A percentile compares a stretch with the other conserved stretches of the same genome.
Conservation (phyloP, 225 moss, liverwort and hornwort genomes). For the Marchantia polymorpha region DNA sequence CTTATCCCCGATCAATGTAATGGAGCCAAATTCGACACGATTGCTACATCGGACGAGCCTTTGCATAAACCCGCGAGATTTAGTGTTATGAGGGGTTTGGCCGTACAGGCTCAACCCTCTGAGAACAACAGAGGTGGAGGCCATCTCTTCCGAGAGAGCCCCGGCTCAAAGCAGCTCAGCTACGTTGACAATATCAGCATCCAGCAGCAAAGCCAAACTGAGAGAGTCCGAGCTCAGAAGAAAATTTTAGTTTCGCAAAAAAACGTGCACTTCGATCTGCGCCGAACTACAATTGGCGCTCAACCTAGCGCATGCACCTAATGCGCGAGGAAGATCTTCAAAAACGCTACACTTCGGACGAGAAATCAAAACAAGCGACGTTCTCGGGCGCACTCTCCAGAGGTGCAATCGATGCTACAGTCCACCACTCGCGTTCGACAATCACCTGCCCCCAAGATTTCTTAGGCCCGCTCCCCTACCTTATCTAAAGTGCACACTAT, state of each 20-base stretch:
- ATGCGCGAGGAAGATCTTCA: not conserved
- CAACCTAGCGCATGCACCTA: not conserved
- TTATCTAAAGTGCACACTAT: not conserved
- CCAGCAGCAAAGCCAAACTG: not conserved
- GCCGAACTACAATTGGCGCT: not conserved
- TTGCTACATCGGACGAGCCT: no score
- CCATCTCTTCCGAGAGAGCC: slow-evolving; percentile 13
- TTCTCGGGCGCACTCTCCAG: not conserved
- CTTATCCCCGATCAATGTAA: not conserved
- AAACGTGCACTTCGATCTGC: no score
- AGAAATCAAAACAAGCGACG: not conserved
- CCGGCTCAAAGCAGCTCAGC: not conserved
- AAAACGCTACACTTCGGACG: not conserved
- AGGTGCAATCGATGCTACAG: not conserved
- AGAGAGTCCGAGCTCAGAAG: not conserved
- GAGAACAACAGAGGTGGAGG: slow-evolving; percentile 23
- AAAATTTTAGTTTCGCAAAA: not conserved
- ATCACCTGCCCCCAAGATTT: not conserved
- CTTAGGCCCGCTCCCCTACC: not conserved
- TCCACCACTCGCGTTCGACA: not conserved
- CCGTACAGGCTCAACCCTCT: slow-evolving; percentile 11
- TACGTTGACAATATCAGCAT: not conserved
- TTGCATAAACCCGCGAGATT: not conserved
- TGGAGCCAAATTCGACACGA: not conserved
- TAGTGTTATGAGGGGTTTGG: not conserved